A percentile compares a stretch with the other conserved stretches of the same genome.
phyloP scores from a whole-genome alignment of 1,284 basidiomycete species.

The Fistulina hepatica region DNA sequence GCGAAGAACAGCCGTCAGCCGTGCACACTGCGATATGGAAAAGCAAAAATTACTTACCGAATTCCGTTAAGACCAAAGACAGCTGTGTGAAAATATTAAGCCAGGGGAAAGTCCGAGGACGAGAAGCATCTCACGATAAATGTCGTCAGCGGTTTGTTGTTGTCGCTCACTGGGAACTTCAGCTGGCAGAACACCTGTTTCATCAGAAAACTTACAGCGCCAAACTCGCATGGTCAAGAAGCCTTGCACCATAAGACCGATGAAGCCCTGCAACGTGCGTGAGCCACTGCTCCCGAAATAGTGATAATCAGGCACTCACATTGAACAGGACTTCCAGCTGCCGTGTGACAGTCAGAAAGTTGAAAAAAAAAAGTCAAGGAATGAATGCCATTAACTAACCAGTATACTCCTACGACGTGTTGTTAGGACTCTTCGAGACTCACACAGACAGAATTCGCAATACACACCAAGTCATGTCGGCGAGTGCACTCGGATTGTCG shows the following conservation, averaged over 20 bases:
- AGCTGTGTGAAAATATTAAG: slow-evolving; percentile 18
- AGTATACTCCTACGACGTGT: slow-evolving; percentile 33
- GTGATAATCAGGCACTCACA: slow-evolving; percentile 20
- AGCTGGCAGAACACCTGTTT: not conserved
- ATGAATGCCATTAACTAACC: slow-evolving; percentile 19
- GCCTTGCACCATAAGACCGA: slow-evolving; percentile 42
- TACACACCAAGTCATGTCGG: slow-evolving; percentile 35
- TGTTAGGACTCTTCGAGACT: slow-evolving; percentile 6
- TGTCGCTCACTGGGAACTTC: slow-evolving; percentile 32
- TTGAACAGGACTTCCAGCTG: slow-evolving; percentile 46
- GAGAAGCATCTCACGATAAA: slow-evolving; percentile 27
- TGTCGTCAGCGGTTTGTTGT: slow-evolving; percentile 29
- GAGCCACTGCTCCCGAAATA: not conserved
- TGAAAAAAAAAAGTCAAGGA: not conserved
- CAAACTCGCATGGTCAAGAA: slow-evolving; percentile 44
- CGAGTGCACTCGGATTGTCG: slow-evolving; percentile 29
- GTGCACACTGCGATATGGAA: slow-evolving; percentile 25
- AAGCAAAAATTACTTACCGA: slow-evolving; percentile 25
- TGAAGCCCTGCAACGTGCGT: slow-evolving; percentile 30
- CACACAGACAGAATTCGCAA: slow-evolving; percentile 2
- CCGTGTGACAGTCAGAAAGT: not conserved
- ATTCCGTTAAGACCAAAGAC: slow-evolving; percentile 34
- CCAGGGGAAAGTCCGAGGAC: not conserved
- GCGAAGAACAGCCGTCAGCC: slow-evolving; percentile 20
- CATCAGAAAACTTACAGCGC: slow-evolving; percentile 29